Evolutionary conservation across 495 filamentous ascomycete genomes (phyloP).

Genomic region (Elaphomyces granulatus): DNA sequence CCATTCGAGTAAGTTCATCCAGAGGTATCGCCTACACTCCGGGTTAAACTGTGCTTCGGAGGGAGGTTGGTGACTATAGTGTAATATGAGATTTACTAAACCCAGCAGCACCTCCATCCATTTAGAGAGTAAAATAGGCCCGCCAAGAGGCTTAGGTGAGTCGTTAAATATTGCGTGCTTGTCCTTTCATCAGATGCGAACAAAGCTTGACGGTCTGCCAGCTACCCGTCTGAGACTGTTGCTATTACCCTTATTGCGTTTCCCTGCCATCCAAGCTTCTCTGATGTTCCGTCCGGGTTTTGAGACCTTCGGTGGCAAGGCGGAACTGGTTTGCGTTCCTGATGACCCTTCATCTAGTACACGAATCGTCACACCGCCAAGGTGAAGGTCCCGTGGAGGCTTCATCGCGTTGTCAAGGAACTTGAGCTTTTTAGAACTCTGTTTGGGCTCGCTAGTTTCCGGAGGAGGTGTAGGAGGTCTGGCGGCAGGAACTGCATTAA

Average conservation of each 20-base stretch:
- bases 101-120: too few relatives aligned
- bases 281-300: slow-evolving; percentile 30
- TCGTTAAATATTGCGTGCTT: too few relatives aligned
- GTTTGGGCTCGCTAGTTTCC: slow-evolving; percentile 13
- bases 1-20: too few relatives aligned
- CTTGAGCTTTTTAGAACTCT: slow-evolving; percentile 31
- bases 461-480: slow-evolving; percentile 28
- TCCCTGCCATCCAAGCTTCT: slow-evolving; percentile 34
- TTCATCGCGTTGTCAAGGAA: slow-evolving; percentile 38
- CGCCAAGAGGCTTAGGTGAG: too few relatives aligned
- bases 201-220: slow-evolving; percentile 28
- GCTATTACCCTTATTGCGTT: slow-evolving; percentile 20
- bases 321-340: slow-evolving; percentile 19
- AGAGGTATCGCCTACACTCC: too few relatives aligned
- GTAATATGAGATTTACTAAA: too few relatives aligned
- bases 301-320: slow-evolving; percentile 37
- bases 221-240: slow-evolving; percentile 28
- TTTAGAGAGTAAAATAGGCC: too few relatives aligned
- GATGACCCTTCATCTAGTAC: slow-evolving; percentile 33
- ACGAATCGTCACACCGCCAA: slow-evolving; percentile 36
- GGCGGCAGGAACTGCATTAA: slow-evolving; percentile 30
- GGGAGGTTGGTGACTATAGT: too few relatives aligned
- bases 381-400: slow-evolving; percentile 39
- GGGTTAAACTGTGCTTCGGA: too few relatives aligned
- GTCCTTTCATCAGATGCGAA: too few relatives aligned